Base-by-base conservation (phyloP, 345 rosid genomes). In the Kandelia obovata region DNA sequence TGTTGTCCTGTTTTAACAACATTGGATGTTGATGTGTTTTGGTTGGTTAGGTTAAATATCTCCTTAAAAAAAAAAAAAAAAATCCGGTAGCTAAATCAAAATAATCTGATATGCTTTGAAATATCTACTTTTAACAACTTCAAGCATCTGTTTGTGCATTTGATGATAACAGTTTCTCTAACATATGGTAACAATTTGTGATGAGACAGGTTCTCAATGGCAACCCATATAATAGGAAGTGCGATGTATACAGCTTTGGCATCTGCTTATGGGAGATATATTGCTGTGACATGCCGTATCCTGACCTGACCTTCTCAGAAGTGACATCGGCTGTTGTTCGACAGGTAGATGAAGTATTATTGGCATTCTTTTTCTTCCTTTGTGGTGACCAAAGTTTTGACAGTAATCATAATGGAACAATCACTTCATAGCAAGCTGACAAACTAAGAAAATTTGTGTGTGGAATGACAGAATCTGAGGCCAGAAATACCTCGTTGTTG, bases 231-330 rank as follows among this genome's bases (percentile, higher is more conserved):
- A 72, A 79, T 7, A 75, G 83, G 65, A 79, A 79, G 61, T 79
- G 83, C 6, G 83, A 79, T 27, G 83, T 79, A 51, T 79, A 79
- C 68, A 79, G 83, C 58, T 79, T 75, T 52, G 79, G 83, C 10
- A 79, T 79, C 62, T 79, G 83, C 71, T 62, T 79, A 58, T 79
- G 83, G 83, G 83, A 79, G 79, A 79, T 79, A 58, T 79, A 79
- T 64, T 79, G 83, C 74, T 79, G 83, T 49, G 79, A 79, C 68
- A 75, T 75, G 79, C 83, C 83, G 20, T 75, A 79, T 66, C 79
- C 79, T 8, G 79, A 79, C 47, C 83, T 79, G 28, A 79, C 80
- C 37, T 75, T 79, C 74, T 72, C 83, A 49, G 80, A 79, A 66
- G 65, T 79, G 34, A 79, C 80, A 35, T 75, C 83, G 0, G 80